A percentile compares a stretch with the other conserved stretches of the same genome.
These are phyloP conservation scores for Epichloe sibirici DNA, from an alignment of 2,329 filamentous ascomycete species.

Conservation along the genomic window DNA sequence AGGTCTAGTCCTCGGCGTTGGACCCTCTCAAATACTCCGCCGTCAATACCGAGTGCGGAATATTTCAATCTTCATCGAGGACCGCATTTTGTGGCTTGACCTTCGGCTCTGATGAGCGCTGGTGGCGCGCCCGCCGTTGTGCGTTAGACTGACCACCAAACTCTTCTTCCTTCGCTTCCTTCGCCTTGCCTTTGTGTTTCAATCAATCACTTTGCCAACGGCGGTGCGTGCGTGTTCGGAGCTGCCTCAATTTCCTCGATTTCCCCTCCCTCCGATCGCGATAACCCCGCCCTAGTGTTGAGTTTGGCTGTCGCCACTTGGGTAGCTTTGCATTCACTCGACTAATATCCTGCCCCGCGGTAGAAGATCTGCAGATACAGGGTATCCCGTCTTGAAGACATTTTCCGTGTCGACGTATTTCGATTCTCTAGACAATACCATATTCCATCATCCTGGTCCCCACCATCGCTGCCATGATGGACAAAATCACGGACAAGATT, in stretches of 20 bases:
- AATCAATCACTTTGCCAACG: background rate
- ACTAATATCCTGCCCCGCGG: background rate
- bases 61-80: background rate
- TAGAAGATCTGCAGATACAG: background rate
- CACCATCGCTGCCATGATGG: conserved; percentile 36
- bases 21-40: background rate
- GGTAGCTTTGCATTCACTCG: background rate
- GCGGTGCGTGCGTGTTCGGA: background rate
- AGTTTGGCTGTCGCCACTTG: background rate
- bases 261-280: background rate
- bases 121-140: background rate
- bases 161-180: background rate
- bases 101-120: conserved; percentile 7
- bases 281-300: background rate
- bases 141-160: background rate
- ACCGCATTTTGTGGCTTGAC: conserved; percentile 3
- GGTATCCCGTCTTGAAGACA: background rate
- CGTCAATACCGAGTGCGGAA: background rate
- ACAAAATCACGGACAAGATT: conserved; percentile 92
- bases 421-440: background rate
- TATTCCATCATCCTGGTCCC: background rate
- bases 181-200: background rate
- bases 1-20: too few species aligned
- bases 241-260: background rate
- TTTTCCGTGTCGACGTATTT: background rate